Evolutionary conservation across 2,329 filamentous ascomycete species (phyloP), one percentile per base, ranked within the genome.

Genomic region (Colletotrichum melonis): DNA sequence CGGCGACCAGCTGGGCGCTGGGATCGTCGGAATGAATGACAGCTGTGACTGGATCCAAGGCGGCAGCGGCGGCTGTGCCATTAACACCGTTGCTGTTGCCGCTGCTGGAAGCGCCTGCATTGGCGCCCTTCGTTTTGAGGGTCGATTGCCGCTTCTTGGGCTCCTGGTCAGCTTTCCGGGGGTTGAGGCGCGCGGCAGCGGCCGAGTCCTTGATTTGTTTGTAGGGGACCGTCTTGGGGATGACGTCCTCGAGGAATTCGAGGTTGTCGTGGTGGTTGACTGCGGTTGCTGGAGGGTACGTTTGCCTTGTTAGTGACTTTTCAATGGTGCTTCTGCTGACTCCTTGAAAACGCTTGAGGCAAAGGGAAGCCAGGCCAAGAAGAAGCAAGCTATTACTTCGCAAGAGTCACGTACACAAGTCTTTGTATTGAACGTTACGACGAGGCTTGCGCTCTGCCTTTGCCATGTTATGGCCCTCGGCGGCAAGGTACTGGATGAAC

Each of bases 361-460:
- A 26, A 5, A 26, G 26, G 26, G 26, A 26, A 26, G 26, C 26
- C 26, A 26, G 26, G 26, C 26, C 4, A 26, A 26, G 26, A 26
- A 26, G 26, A 26, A 26, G 26, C 26, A 26, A 26, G 26, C 26
- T 5, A 26, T 5, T 5, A 5, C 4, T 26, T 26, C 26, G 26
- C 26, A 26, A 26, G 26, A 26, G 26, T 26, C 4, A 79, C 88
- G 71, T 86, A 95, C 94, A 93, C 55, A 99, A 89, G 83, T 99
- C 97, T 80, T 94, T 94, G 86, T 99, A 99, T 82, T 98, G 97
- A 75, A 99, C 93, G 79, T 97, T 98, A 74, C 95, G 92, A 69
- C 97, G 90, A 6, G 96, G 96, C 82, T 98, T 98, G 78, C 93
- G 91, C 84, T 98, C 97, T 1, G 95, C 90, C 80, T 97, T 97